These are phyloP conservation scores for Mycena latifolia DNA, from an alignment of 768 basidiomycete species.

Conservation along the genomic window DNA sequence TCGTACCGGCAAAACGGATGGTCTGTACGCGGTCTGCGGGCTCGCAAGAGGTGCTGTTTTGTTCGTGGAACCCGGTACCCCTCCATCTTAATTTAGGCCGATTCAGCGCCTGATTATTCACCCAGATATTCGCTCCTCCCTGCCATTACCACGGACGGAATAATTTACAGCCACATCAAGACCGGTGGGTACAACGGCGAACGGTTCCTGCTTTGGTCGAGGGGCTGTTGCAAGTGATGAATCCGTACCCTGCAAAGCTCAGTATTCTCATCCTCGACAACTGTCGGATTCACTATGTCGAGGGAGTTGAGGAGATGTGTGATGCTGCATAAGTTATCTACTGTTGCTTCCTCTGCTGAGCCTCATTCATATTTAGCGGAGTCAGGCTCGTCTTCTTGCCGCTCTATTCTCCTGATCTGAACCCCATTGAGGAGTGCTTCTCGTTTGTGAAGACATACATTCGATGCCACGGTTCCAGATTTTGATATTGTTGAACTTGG, in stretches of 20 bases:
- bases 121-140: constrained; percentile 36
- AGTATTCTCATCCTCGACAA: constrained; percentile 48
- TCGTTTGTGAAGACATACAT: constrained; percentile 41
- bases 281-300: constrained; percentile 45
- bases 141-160: constrained; percentile 27
- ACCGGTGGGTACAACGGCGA: constrained; percentile 33
- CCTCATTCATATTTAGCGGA: neutral
- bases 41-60: neutral
- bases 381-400: constrained; percentile 39
- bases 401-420: constrained; percentile 34
- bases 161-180: constrained; percentile 32
- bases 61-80: neutral
- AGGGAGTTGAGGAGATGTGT: constrained; percentile 36
- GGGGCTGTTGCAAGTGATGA: constrained; percentile 36
- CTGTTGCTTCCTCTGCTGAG: neutral
- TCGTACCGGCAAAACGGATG: neutral
- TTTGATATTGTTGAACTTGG: constrained; percentile 15
- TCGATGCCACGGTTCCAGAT: constrained; percentile 33
- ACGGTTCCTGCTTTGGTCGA: constrained; percentile 25
- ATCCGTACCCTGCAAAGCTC: constrained; percentile 38
- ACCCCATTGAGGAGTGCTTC: constrained; percentile 33
- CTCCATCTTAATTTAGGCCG: no score
- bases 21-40: neutral
- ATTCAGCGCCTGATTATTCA: neutral
- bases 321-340: neutral